Evolutionary conservation across 2,329 filamentous ascomycete species (phyloP).

Genomic region (Xylariales sp.): DNA sequence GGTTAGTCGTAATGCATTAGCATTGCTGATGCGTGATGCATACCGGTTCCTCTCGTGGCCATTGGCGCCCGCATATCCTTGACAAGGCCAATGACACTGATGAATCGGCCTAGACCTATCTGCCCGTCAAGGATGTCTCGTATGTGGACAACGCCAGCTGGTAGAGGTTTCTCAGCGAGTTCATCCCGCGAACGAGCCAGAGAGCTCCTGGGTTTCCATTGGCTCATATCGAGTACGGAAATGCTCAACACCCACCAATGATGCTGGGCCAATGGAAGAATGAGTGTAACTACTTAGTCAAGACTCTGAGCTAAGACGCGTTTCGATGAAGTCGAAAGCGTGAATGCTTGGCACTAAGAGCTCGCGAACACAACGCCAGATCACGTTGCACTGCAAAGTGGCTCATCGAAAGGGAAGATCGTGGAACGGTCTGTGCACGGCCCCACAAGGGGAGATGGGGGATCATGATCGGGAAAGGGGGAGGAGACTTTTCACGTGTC

Average conservation of each 20-base stretch:
- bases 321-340: slow-evolving; percentile 3
- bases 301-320: slow-evolving; percentile 1
- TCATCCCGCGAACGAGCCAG: background rate
- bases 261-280: background rate
- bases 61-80: slow-evolving; percentile 56
- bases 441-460: background rate
- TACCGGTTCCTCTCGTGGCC: slow-evolving; percentile 48
- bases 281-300: background rate
- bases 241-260: background rate
- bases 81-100: slow-evolving; percentile 67
- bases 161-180: background rate
- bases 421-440: background rate
- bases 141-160: slow-evolving; percentile 34
- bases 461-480: background rate
- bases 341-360: background rate
- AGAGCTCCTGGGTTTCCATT: background rate
- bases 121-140: slow-evolving; percentile 39
- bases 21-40: slow-evolving; percentile 1
- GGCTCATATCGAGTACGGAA: background rate
- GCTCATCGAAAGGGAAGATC: background rate
- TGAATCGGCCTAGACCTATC: slow-evolving; percentile 22
- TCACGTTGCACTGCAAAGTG: slow-evolving; percentile 4
- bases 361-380: slow-evolving; percentile 3
- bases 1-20: slow-evolving; percentile 1
- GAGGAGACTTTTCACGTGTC: too few species aligned